Conservation (phyloP, 345 rosid genomes). For the Erucastrum elatum region DNA sequence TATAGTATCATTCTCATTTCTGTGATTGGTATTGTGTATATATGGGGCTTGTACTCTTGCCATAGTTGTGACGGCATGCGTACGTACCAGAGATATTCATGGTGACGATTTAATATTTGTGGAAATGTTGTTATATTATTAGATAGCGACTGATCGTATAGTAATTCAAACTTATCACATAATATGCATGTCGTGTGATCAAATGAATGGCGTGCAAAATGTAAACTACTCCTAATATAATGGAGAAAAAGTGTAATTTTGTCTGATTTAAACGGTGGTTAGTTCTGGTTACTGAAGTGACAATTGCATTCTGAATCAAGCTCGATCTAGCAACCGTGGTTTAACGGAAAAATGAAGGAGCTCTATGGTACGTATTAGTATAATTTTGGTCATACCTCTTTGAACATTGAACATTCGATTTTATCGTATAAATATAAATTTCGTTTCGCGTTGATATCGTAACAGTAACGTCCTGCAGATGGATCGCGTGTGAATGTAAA, state of each 20-base stretch:
- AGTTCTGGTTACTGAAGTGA: conserved; percentile 20
- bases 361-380: not conserved
- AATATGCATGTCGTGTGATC: conserved; percentile 33
- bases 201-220: conserved; percentile 28
- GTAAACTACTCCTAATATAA: conserved; percentile 22
- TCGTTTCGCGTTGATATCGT: conserved; percentile 9
- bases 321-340: not conserved
- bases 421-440: not conserved
- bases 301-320: not conserved
- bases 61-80: conserved; percentile 34
- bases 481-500: conserved; percentile 21
- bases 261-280: conserved; percentile 11
- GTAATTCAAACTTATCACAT: conserved; percentile 33
- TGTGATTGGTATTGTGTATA: not conserved
- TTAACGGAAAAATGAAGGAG: not conserved
- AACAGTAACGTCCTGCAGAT: not conserved
- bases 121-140: not conserved
- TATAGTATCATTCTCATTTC: conserved; percentile 21
- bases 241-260: conserved; percentile 19
- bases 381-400: not conserved
- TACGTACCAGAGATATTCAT: conserved; percentile 27
- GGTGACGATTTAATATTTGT: conserved; percentile 6
- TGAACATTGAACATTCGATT: not conserved
- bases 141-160: conserved; percentile 21
- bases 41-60: conserved; percentile 27